Base-by-base conservation (phyloP, 2,329 filamentous ascomycete species). In the Seiridium unicorne region DNA sequence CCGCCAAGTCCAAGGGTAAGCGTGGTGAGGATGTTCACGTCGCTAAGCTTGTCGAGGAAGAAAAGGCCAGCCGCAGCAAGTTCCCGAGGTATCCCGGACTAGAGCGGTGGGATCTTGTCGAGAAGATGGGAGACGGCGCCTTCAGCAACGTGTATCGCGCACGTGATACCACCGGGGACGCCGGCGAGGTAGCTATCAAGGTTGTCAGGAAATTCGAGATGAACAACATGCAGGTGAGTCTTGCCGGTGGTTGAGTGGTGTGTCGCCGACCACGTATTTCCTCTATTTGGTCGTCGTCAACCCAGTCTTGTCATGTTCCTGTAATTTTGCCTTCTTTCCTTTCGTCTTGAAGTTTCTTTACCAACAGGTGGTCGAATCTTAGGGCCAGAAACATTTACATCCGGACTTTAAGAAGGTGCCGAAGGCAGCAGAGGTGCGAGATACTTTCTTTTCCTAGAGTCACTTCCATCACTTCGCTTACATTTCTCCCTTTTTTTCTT, bases 61-160 rank as follows among this genome's bases (percentile, higher is more conserved):
- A 98, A 80, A 92, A 93, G 62, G 90, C 91, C 70, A 92, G 81
- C 76, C 91, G 88, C 74, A 87, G 87, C 72, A 96, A 93, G 75
- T 89, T 98, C 71, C 94, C 95, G 46, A 85, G 81, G 67, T 96
- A 96, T 70, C 91, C 92, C 1, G 92, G 92, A 44, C 80, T 96
- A 44, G 92, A 96, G 68, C 81, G 93, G 70, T 99, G 91, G 89
- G 86, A 89, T 58, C 80, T 97, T 40, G 61, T 95, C 57, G 93
- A 97, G 78, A 98, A 98, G 84, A 99, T 99, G 94, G 95, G 95
- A 65, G 95, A 98, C 68, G 95, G 95, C 63, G 95, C 95, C 62
- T 99, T 99, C 83, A 98, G 94, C 81, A 98, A 98, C 71, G 95
- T 99, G 65, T 99, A 98, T 77, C 89, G 92, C 44, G 95, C 95